phyloP scores from a whole-genome alignment of 2,329 filamentous ascomycete species.

The Pyrenochaeta sp. region DNA sequence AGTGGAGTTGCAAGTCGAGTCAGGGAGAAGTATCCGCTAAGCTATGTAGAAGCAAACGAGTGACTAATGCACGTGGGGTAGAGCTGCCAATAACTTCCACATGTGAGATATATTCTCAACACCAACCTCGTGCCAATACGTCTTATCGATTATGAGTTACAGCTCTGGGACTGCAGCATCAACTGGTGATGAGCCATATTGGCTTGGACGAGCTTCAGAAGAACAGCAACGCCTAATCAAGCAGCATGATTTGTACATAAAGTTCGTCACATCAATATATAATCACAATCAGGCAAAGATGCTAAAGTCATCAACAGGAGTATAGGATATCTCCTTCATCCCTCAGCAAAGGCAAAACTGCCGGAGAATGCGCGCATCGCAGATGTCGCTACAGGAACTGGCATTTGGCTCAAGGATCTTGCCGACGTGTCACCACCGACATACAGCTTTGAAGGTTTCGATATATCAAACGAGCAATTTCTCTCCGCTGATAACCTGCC shows the following conservation, averaged over 20 bases:
- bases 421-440: conserved; percentile 25
- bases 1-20: neutral
- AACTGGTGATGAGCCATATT: conserved; percentile 34
- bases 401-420: conserved; percentile 40
- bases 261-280: conserved; percentile 11
- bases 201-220: conserved; percentile 34
- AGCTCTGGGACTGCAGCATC: neutral
- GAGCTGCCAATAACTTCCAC: neutral
- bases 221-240: conserved; percentile 39
- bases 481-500: conserved; percentile 22
- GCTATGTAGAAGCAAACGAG: neutral
- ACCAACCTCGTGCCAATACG: neutral
- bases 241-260: conserved; percentile 39
- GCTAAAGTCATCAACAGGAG: conserved; percentile 10
- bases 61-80: neutral
- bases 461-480: conserved; percentile 38
- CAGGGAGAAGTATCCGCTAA: neutral
- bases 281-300: neutral
- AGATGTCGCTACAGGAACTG: conserved; percentile 42
- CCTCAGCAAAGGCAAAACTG: conserved; percentile 22
- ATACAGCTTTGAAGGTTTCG: conserved; percentile 37
- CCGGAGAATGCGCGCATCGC: conserved; percentile 36
- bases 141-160: neutral
- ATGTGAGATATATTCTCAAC: neutral
- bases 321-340: conserved; percentile 40